Percentiles rank a stretch among this genome's conserved stretches.
Evolutionary conservation across 768 basidiomycete genomes (phyloP).

Genomic region (Tylopilus sp.): DNA sequence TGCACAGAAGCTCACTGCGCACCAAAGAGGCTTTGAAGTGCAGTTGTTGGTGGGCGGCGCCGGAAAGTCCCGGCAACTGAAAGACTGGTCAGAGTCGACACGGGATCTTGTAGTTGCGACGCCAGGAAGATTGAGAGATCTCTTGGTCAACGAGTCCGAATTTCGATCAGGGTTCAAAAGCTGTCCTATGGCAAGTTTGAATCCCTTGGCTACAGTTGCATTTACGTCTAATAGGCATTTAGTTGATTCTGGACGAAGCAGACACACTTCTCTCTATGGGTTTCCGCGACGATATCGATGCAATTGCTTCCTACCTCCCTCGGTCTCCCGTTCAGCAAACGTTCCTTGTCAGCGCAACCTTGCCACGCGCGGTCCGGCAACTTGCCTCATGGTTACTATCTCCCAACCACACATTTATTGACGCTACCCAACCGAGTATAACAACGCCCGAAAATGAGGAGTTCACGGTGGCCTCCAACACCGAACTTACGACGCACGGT

Average conservation of each 20-base stretch:
- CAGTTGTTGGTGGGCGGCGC: conserved; percentile 76
- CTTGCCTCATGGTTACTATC: conserved; percentile 61
- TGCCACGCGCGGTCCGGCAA: conserved; percentile 67
- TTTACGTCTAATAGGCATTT: conserved; percentile 9
- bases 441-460: not conserved
- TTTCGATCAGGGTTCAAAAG: conserved; percentile 50
- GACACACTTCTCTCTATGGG: conserved; percentile 92
- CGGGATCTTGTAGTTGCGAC: conserved; percentile 87
- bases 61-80: conserved; percentile 61
- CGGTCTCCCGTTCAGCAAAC: conserved; percentile 71
- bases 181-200: conserved; percentile 53
- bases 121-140: conserved; percentile 81
- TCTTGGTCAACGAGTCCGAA: conserved; percentile 56
- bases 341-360: conserved; percentile 88
- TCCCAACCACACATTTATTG: conserved; percentile 63
- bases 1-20: conserved; percentile 59
- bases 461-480: not conserved
- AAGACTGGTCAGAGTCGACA: conserved; percentile 57
- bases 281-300: conserved; percentile 82
- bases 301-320: conserved; percentile 63
- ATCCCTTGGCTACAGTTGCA: not conserved
- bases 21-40: conserved; percentile 65
- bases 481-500: conserved; percentile 51
- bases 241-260: conserved; percentile 92
- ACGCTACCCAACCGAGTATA: conserved; percentile 61